phyloP scores from a whole-genome alignment of 345 rosid genomes.

The Eutrema heterophyllum region DNA sequence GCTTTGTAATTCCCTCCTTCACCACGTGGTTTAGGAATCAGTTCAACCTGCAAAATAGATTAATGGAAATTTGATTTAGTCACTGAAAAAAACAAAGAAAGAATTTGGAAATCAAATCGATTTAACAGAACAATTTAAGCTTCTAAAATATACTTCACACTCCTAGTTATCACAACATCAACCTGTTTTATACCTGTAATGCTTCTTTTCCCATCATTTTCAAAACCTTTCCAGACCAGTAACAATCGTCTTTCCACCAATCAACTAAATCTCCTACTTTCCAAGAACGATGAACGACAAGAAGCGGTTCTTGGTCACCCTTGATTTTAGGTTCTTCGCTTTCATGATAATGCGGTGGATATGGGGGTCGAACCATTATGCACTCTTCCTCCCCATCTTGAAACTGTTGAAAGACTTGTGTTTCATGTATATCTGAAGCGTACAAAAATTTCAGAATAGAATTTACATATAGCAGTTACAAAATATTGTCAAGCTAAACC shows the following conservation, averaged over 20 bases:
- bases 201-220: neutral
- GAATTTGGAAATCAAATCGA: too few species aligned
- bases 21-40: conserved; percentile 16
- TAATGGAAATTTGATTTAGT: neutral
- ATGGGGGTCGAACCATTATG: conserved; percentile 18
- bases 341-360: conserved; percentile 11
- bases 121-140: neutral
- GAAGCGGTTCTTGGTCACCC: neutral
- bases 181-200: neutral
- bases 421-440: neutral
- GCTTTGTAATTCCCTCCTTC: conserved; percentile 9
- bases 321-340: neutral
- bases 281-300: conserved; percentile 4
- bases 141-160: neutral
- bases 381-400: neutral
- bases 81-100: too few species aligned
- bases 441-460: neutral
- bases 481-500: neutral
- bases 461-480: neutral
- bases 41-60: conserved; percentile 10
- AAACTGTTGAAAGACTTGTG: conserved; percentile 1
- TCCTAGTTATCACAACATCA: neutral
- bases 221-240: conserved; percentile 14
- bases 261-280: conserved; percentile 25
- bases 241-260: conserved; percentile 1